These are phyloP conservation scores for Barbarea vulgaris DNA, from an alignment of 345 rosid genomes.

Conservation along the genomic window DNA sequence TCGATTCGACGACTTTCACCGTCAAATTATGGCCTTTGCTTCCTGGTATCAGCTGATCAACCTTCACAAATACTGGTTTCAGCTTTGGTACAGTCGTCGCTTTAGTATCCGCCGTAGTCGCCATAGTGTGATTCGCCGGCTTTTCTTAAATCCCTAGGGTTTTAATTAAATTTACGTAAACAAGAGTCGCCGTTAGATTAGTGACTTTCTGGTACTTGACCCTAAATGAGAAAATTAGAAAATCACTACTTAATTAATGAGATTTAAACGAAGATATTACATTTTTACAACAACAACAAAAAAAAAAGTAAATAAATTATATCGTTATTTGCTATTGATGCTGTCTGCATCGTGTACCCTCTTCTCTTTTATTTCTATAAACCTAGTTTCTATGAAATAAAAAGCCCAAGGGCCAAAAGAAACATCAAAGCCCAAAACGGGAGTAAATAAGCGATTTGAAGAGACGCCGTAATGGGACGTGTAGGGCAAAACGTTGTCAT, in stretches of 20 bases:
- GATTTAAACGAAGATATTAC: too few species aligned
- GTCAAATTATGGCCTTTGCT: conserved; percentile 57
- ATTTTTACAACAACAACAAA: too few species aligned
- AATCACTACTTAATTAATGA: not conserved
- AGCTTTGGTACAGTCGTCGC: conserved; percentile 18
- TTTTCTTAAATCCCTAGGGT: not conserved
- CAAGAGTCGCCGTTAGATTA: too few species aligned
- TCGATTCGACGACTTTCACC: conserved; percentile 54
- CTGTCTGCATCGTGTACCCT: too few species aligned
- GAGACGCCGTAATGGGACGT: not conserved
- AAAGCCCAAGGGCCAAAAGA: not conserved
- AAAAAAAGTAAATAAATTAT: too few species aligned
- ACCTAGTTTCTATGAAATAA: too few species aligned
- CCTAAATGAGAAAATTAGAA: not conserved
- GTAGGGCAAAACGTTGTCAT: not conserved
- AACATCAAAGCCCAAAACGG: not conserved
- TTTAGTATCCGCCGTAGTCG: not conserved
- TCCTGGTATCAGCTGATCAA: conserved; percentile 62
- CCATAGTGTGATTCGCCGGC: not conserved
- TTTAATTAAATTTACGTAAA: not conserved
- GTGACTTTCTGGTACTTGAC: not conserved
- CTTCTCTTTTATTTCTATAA: too few species aligned
- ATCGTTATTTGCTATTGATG: too few species aligned
- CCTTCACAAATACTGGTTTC: conserved; percentile 66
- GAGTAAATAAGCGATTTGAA: not conserved